Evolutionary conservation across 257 asterid species (phyloP).

Genomic region (Jasminum sambac): DNA sequence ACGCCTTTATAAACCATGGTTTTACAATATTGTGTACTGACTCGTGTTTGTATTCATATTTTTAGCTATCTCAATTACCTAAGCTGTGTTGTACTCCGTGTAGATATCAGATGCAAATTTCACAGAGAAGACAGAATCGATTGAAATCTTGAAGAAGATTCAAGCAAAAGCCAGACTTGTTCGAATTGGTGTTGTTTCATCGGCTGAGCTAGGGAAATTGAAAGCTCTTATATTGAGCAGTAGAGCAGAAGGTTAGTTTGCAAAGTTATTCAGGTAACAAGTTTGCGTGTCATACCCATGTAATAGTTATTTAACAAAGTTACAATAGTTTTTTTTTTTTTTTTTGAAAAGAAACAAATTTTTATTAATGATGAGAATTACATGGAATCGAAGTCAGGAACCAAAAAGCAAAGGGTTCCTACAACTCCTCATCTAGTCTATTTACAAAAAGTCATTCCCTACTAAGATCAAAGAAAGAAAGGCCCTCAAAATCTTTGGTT

Average conservation of each 20-base stretch:
- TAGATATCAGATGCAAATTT: conserved; percentile 57
- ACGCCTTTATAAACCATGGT: too few species aligned
- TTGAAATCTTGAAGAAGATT: conserved; percentile 46
- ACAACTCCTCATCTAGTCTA: too few species aligned
- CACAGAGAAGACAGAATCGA: conserved; percentile 25
- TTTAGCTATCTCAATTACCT: conserved; percentile 12
- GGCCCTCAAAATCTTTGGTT: too few species aligned
- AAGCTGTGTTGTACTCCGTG: conserved; percentile 23
- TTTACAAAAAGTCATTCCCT: too few species aligned
- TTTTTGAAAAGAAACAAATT: too few species aligned
- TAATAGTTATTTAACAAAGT: conserved; percentile 9
- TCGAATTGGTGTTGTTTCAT: conserved; percentile 60
- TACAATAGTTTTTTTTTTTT: too few species aligned
- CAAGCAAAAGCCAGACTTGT: conserved; percentile 78
- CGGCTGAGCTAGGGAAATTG: conserved; percentile 64
- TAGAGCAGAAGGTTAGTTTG: conserved; percentile 63
- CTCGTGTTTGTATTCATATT: neutral
- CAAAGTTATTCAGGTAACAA: conserved; percentile 5
- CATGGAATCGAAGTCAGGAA: too few species aligned
- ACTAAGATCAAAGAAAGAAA: too few species aligned
- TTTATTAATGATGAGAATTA: too few species aligned
- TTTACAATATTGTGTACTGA: neutral
- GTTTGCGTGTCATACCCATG: conserved; percentile 18
- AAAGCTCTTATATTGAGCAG: conserved; percentile 58
- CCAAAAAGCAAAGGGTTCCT: too few species aligned